A percentile compares a stretch with the other conserved stretches of the same genome.
These are phyloP conservation scores for Cutaneotrichosporon dermatis DNA, from an alignment of 1,284 basidiomycete species.

Conservation along the genomic window DNA sequence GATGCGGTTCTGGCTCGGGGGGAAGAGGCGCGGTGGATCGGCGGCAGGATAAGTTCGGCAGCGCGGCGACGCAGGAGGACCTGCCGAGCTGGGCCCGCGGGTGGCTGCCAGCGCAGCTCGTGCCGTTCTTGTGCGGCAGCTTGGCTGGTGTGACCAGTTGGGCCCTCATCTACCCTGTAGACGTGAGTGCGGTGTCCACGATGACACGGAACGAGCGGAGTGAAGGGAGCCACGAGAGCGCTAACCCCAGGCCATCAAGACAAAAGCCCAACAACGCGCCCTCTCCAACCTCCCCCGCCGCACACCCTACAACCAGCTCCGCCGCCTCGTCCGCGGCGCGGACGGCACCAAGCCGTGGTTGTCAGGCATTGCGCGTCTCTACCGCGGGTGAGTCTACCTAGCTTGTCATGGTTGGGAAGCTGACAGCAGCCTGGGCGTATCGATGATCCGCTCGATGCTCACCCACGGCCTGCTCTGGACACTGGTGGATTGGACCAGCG, in stretches of 20 bases:
- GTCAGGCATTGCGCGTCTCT: constrained; percentile 43
- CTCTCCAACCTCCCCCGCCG: constrained; percentile 40
- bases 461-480: constrained; percentile 50
- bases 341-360: constrained; percentile 44
- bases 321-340: constrained; percentile 42
- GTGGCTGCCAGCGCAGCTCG: constrained; percentile 38
- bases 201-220: too few species aligned
- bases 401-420: neutral
- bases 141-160: constrained; percentile 47
- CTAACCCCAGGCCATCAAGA: constrained; percentile 44
- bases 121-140: constrained; percentile 48
- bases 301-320: constrained; percentile 39
- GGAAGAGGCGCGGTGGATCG: neutral
- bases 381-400: constrained; percentile 22
- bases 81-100: constrained; percentile 44
- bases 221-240: neutral
- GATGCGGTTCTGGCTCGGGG: constrained; percentile 43
- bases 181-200: constrained; percentile 34
- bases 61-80: constrained; percentile 30
- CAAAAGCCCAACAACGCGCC: constrained; percentile 47
- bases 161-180: constrained; percentile 49
- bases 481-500: constrained; percentile 43
- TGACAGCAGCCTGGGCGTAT: constrained; percentile 36
- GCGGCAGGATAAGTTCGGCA: constrained; percentile 6
- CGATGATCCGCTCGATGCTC: constrained; percentile 47